phyloP scores from a whole-genome alignment of 83 land plant genomes.

The Thuja plicata region DNA sequence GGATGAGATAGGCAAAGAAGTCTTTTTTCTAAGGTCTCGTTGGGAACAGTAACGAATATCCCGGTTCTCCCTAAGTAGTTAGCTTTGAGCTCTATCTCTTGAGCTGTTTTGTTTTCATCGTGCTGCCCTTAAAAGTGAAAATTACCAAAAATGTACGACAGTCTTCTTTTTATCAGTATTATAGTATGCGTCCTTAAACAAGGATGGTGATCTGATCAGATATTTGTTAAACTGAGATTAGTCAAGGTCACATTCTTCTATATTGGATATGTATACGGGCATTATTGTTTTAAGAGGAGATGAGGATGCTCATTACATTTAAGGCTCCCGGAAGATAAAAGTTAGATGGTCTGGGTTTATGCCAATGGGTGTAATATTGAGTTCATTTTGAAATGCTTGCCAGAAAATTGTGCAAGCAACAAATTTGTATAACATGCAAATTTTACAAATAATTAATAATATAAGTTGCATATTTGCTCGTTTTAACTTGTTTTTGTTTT shows the following conservation, averaged over 20 bases:
- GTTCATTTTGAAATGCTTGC: not conserved
- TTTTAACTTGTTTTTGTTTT: not conserved
- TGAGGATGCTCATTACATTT: not conserved
- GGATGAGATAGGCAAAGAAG: not conserved
- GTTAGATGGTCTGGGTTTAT: not conserved
- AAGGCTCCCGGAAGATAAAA: not conserved
- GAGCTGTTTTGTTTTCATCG: not conserved
- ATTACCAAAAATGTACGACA: not conserved
- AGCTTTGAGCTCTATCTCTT: not conserved
- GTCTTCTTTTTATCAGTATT: not conserved
- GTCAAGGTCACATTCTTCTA: not conserved
- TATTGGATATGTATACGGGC: not conserved
- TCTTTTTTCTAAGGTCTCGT: not conserved
- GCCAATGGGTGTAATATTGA: not conserved
- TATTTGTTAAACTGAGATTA: not conserved
- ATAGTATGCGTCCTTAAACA: not conserved
- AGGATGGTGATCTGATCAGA: not conserved
- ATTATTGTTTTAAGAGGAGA: not conserved
- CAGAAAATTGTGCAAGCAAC: not conserved
- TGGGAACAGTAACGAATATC: not conserved
- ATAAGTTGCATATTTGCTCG: not conserved
- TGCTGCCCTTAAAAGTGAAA: not conserved
- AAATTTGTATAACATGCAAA: not conserved
- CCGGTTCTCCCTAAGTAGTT: not conserved
- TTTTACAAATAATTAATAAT: slow-evolving; percentile 2